Percentiles rank a stretch among this genome's conserved stretches.
phyloP scores from a whole-genome alignment of 1,139 yeast species.

The Candida sp. region DNA sequence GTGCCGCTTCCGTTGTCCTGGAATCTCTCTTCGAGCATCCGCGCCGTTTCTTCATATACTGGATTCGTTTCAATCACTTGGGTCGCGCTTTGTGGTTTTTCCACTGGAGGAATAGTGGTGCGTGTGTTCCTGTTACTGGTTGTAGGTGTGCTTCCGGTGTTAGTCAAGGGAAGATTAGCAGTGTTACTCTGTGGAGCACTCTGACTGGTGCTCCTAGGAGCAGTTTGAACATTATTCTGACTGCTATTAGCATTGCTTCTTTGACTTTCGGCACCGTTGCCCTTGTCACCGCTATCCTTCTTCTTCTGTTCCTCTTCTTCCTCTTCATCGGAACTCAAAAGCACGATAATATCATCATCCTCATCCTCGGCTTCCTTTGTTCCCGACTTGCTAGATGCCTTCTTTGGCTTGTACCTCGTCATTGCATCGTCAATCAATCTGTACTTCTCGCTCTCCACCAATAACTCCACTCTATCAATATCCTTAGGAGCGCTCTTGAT shows the following conservation, averaged over 20 bases:
- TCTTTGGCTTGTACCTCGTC: not conserved
- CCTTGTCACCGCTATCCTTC: too few relatives aligned
- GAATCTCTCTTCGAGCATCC: not conserved
- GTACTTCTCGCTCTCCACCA: constrained; percentile 36
- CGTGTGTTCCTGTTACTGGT: too few relatives aligned
- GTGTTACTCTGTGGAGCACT: not conserved
- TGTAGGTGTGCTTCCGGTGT: not conserved
- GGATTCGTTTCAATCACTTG: not conserved
- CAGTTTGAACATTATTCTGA: too few relatives aligned
- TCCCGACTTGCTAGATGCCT: not conserved
- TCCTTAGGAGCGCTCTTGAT: constrained; percentile 42
- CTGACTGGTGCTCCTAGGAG: not conserved
- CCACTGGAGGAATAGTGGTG: not conserved
- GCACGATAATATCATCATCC: constrained; percentile 26
- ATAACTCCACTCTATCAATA: constrained; percentile 39
- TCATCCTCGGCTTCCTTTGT: constrained; percentile 8
- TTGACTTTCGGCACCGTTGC: too few relatives aligned
- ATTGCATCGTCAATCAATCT: constrained; percentile 33
- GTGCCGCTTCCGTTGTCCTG: constrained; percentile 7
- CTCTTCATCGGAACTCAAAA: constrained; percentile 31
- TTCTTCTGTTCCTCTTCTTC: constrained; percentile 20
- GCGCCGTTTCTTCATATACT: not conserved
- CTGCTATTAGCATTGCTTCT: too few relatives aligned
- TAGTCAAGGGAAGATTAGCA: not conserved
- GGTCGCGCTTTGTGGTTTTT: not conserved